Evolutionary conservation across 371 early-diverging fungal genomes (phyloP), one percentile per base, ranked within the genome.

Genomic region (Syncephalastrum contaminatum): DNA sequence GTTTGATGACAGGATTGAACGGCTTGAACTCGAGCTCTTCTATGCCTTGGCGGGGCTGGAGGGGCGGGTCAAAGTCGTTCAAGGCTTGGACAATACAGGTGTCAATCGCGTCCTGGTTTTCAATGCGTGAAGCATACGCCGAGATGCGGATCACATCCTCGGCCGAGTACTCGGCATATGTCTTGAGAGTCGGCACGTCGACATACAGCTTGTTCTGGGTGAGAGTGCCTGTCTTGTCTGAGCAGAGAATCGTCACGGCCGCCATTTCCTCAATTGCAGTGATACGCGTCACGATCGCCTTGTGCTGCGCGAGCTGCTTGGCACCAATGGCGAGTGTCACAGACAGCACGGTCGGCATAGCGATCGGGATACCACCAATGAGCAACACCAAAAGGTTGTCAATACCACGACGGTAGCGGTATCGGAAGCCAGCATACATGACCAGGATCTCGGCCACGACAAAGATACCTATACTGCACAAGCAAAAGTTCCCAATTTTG

Each of bases 161-260:
- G 36, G 63, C 71, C 30, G 59, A 60, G 44, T 72, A 63, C 12
- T 76, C 77, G 15, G 83, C 70, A 51, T 86, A 86, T 62, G 70
- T 64, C 74, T 83, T 84, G 71, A 86, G 75, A 54, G 83, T 74
- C 45, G 80, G 71, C 55, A 73, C 67, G 59, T 81, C 81, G 50
- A 93, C 87, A 61, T 77, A 83, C 77, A 95, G 86, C 80, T 92
- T 88, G 85, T 94, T 95, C 51, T 92, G 85, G 47, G 97, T 97
- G 56, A 97, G 77, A 14, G 97, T 97, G 52, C 97, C 97, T 12
- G 97, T 97, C 84, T 97, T 97, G 77, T 96, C 97, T 14, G 93
- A 90, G 82, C 95, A 95, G 59, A 97, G 91, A 54, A 95, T 90
- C 54, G 87, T 87, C 50, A 92, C 92, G 61, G 92, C 91, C n/a